Base-by-base conservation (phyloP, 495 filamentous ascomycete genomes). In the Niebla homalea region DNA sequence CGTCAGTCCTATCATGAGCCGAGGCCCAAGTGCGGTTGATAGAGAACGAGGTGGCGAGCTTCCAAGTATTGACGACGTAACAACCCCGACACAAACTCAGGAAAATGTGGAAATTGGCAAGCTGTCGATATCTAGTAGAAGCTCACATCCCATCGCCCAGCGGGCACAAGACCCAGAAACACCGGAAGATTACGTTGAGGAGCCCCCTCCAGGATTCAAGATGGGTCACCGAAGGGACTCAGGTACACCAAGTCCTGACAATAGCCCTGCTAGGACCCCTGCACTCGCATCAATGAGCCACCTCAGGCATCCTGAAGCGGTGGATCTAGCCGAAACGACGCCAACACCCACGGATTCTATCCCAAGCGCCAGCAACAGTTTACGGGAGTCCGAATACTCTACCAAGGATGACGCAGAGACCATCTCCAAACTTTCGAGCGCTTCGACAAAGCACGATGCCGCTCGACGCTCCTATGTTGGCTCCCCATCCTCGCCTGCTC, bases 1-100 rank as follows among this genome's bases (percentile, higher is more conserved):
- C 20, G 80, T 87, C 51, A 83, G 79, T 56, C 83, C 83, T 1
- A 85, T 87, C 40, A 83, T 85, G 47, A 71, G 75, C 50, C 63
- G 68, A 43, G 69, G 69, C 16, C 67, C 74, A 20, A 70, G 70
- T 54, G 56, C 59, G 23, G 57, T 63, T 41, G 57, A 57, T 46
- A 58, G 64, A 29, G 40, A 60, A 15, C 23, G 54, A 48, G 41
- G 39, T 20, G 19, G 43, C 21, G 40, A 39, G 22, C 40, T 49
- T 42, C 67, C 62, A 45, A 60, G 49, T 23, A 43, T 51, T 22
- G 61, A 57, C 18, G 70, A 75, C 41, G 62, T 63, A 39, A 68
- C 68, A 36, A 79, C 78, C 0, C 74, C 77, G 10, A 75, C 74
- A 0, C 82, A 83, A 55, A 61, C 64, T 7, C 80, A 83, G 61